phyloP scores from a whole-genome alignment of 2,329 filamentous ascomycete genomes.

The Cladophialophora bantiana region DNA sequence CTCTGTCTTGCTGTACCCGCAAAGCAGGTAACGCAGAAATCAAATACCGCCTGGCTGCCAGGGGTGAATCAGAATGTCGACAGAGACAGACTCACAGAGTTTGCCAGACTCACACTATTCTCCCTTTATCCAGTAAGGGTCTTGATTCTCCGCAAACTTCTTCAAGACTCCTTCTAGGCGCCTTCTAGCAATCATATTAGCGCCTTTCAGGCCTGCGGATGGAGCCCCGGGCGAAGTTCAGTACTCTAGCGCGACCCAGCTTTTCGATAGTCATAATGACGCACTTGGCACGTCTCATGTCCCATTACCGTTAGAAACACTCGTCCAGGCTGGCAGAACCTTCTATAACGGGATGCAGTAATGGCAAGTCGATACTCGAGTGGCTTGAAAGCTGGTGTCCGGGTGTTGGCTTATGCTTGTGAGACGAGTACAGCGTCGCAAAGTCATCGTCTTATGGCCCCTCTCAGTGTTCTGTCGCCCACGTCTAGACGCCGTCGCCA shows the following conservation, averaged over 20 bases:
- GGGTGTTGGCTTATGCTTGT: too few relatives aligned
- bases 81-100: not conserved
- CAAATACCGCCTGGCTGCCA: conserved; percentile 29
- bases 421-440: not conserved
- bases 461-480: not conserved
- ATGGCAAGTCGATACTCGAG: not conserved
- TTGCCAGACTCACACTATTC: conserved; percentile 5
- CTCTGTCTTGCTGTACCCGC: not conserved
- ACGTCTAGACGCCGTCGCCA: not conserved
- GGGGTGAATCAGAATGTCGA: conserved; percentile 18
- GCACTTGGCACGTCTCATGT: not conserved
- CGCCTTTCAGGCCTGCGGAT: not conserved
- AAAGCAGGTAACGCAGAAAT: not conserved
- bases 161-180: conserved; percentile 20
- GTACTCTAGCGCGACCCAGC: not conserved
- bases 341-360: not conserved
- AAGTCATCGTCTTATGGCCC: not conserved
- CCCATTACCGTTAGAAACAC: not conserved
- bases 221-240: not conserved
- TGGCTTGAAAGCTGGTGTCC: not conserved
- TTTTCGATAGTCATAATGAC: not conserved
- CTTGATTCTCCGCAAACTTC: not conserved
- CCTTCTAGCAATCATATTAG: conserved; percentile 17
- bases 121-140: conserved; percentile 5
- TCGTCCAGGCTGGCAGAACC: not conserved